Evolutionary conservation across 1,284 basidiomycete genomes (phyloP).

Genomic region (Lignosus rhinocerotis): DNA sequence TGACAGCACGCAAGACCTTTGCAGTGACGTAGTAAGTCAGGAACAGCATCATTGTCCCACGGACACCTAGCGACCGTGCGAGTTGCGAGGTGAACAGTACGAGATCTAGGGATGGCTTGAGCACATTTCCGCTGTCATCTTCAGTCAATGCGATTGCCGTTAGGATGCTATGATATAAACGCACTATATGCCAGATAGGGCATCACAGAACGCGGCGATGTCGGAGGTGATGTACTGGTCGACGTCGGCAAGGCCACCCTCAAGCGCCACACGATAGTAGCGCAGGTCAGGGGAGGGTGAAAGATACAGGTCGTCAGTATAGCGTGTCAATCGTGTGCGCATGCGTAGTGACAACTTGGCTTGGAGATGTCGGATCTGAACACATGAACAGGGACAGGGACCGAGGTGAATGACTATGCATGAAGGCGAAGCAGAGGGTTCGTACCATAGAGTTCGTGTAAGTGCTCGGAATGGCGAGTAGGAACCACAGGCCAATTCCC

Average conservation of each 20-base stretch:
- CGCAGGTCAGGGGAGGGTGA: constrained; percentile 67
- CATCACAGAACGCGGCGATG: constrained; percentile 88
- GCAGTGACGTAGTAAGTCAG: constrained; percentile 88
- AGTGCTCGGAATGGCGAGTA: constrained; percentile 88
- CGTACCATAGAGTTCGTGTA: constrained; percentile 94
- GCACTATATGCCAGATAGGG: constrained; percentile 86
- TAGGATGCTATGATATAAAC: constrained; percentile 29
- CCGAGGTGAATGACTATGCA: background rate
- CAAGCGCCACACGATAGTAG: constrained; percentile 64
- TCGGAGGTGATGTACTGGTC: constrained; percentile 95
- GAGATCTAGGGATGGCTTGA: constrained; percentile 91
- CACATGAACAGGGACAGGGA: background rate
- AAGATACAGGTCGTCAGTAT: constrained; percentile 92
- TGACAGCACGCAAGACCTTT: constrained; percentile 80
- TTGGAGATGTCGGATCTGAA: constrained; percentile 88
- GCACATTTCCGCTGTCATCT: constrained; percentile 50
- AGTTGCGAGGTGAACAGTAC: constrained; percentile 94
- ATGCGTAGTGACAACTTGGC: constrained; percentile 86
- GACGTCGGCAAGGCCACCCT: constrained; percentile 68
- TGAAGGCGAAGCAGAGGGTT: background rate
- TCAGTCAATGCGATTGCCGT: background rate
- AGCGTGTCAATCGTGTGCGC: constrained; percentile 86
- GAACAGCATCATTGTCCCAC: constrained; percentile 80
- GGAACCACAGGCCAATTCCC: constrained; percentile 88
- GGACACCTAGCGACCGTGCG: constrained; percentile 80